A percentile compares a stretch with the other conserved stretches of the same genome.
These are phyloP conservation scores for Oryza rufipogon DNA, from an alignment of 176 grass and related monocot genomes.

Conservation along the genomic window DNA sequence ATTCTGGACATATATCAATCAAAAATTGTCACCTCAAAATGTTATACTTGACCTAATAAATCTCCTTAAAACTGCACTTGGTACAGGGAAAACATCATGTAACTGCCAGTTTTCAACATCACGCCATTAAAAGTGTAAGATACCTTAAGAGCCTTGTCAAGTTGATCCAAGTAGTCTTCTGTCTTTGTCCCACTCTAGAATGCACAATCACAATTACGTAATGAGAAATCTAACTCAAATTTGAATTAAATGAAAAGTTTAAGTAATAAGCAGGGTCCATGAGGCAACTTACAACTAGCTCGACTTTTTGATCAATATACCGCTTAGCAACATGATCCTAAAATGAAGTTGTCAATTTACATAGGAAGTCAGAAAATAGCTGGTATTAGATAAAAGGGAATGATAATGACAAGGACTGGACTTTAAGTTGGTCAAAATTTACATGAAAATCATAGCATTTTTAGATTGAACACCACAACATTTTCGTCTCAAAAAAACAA, in stretches of 20 bases:
- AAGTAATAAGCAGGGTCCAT: slow-evolving; percentile 2
- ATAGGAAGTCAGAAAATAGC: background rate
- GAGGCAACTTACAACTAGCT: slow-evolving; percentile 63
- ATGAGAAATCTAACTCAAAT: slow-evolving; percentile 24
- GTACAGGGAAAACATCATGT: slow-evolving; percentile 7
- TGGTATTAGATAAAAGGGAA: background rate
- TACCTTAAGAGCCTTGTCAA: slow-evolving; percentile 89
- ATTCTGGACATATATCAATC: slow-evolving; percentile 10
- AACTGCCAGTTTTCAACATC: background rate
- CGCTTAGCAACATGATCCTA: slow-evolving; percentile 70
- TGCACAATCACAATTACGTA: slow-evolving; percentile 35
- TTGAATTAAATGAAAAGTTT: background rate
- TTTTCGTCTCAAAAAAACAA: background rate
- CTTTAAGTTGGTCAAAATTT: background rate
- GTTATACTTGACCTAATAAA: background rate
- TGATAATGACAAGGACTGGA: slow-evolving; percentile 19
- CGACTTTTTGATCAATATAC: slow-evolving; percentile 90
- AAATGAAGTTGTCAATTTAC: slow-evolving; percentile 37
- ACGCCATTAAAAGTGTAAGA: background rate
- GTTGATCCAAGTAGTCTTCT: slow-evolving; percentile 82
- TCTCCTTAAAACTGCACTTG: background rate
- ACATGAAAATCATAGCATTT: background rate
- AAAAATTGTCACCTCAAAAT: background rate
- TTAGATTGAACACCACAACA: background rate
- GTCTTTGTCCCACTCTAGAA: slow-evolving; percentile 77